Evolutionary conservation across 2,329 filamentous ascomycete species (phyloP), one percentile per base, ranked within the genome.

Genomic region (Elsinoe perseae): DNA sequence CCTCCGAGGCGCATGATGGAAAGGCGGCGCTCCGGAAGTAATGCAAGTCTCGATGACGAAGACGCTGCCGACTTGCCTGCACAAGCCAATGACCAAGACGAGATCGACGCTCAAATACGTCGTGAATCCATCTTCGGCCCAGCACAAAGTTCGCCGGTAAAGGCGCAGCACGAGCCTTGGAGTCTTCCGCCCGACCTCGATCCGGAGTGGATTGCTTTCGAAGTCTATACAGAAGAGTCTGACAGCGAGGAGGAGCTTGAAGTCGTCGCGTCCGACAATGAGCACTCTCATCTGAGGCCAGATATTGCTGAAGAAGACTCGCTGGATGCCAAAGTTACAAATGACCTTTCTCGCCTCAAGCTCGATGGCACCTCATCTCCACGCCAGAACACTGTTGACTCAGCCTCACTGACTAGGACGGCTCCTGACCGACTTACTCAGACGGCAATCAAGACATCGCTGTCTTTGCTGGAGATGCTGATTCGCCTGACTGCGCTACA

Each of bases 131-230:
- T 16, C 3, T 36, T 32, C 9, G 48, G 43, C 4, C 34, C 60
- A 48, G 48, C 61, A 57, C 50, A 61, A 36, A 28, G 16, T 18
- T 44, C 64, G 9, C 40, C 61, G 54, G 20, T 65, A 69, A 28
- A 66, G 1, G 71, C 20, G 21, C 20, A 50, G 21, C 46, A 20
- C 53, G 14, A 20, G 14, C 32, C 73, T 6, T 85, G 82, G 79
- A 74, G 75, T 9, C 73, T 95, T 2, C 89, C 89, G 0, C 76
- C 78, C 1, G 86, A 90, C 58, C 75, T 95, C 0, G 91, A 95
- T 62, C 83, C 86, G 0, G 91, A 95, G 69, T 96, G 91, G 91
- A 81, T 95, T 61, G 91, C 91, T 0, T 82, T 96, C 14, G 89
- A 95, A 67, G 87, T 95, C 1, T 93, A 85, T 66, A 80, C 81